Base-by-base conservation (phyloP, 1,284 basidiomycete genomes). In the Bondarzewia mesenterica region DNA sequence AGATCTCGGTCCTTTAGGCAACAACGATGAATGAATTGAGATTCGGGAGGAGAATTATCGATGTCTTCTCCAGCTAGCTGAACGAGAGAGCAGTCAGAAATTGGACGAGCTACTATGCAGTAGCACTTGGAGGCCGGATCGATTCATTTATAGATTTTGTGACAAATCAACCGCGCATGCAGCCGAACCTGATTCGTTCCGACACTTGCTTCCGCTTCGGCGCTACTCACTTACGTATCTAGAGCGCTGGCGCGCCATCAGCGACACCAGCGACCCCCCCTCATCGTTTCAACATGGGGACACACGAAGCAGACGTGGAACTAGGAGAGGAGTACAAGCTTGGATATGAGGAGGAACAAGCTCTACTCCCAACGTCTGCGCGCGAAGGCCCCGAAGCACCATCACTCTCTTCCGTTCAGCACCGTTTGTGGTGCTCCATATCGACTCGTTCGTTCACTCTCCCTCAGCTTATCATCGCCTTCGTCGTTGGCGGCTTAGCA, bases 1-100 rank as follows among this genome's bases (percentile, higher is more conserved):
- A 58, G 91, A 94, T 64, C 71, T 94, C 42, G 64, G 60, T 23
- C 23, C 39, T 40, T 18, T 40, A 40, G 38, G n/a, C 38, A 40
- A 32, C n/a, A n/a, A 32, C 5, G 29, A 32, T 32, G 29, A 10
- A 32, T 32, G 38, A 40, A 10, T 15, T 20, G 39, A 41, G 14
- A 20, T n/a, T 21, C 18, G 10, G n/a, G 7, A n/a, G 20, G 18
- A 21, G n/a, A n/a, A n/a, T n/a, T n/a, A n/a, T n/a, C n/a, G n/a
- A n/a, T n/a, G n/a, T n/a, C n/a, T n/a, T n/a, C n/a, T n/a, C n/a
- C n/a, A n/a, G n/a, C n/a, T n/a, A n/a, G n/a, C n/a, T n/a, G n/a
- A n/a, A n/a, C n/a, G n/a, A n/a, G n/a, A n/a, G n/a, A n/a, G 29
- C 29, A 32, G 29, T 32, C 29, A 32, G n/a, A n/a, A n/a, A n/a